These are phyloP conservation scores for Colletotrichum falcatum DNA, from an alignment of 2,329 filamentous ascomycete genomes.

Conservation along the genomic window DNA sequence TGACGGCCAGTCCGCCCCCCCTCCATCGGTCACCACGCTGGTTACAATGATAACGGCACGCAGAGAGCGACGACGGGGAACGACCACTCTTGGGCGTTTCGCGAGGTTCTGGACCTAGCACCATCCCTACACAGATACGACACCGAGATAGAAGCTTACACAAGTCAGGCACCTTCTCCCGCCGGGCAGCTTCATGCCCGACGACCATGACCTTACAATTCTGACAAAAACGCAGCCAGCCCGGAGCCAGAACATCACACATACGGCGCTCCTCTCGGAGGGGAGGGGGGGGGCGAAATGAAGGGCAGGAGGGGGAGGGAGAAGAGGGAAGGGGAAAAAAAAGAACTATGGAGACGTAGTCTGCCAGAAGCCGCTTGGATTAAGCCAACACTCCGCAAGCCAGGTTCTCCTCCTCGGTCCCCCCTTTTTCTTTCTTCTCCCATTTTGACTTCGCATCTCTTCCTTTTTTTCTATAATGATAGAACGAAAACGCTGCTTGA, in stretches of 20 bases:
- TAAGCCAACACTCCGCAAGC: constrained; percentile 34
- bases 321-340: not conserved
- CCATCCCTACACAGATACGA: not conserved
- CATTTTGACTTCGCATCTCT: constrained; percentile 4
- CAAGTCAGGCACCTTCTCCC: not conserved
- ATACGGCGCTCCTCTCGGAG: constrained; percentile 6
- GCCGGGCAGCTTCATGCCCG: constrained; percentile 12
- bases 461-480: constrained; percentile 25
- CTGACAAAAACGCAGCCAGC: not conserved
- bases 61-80: constrained; percentile 1
- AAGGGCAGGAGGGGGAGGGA: not conserved
- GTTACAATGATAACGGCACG: not conserved
- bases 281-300: not conserved
- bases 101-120: constrained; percentile 9
- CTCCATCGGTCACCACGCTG: constrained; percentile 9
- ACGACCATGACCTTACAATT: constrained; percentile 6
- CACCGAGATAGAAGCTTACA: not conserved
- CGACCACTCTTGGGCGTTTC: not conserved
- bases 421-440: not conserved
- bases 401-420: constrained; percentile 18
- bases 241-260: constrained; percentile 14
- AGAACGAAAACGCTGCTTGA: constrained; percentile 18
- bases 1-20: constrained; percentile 1
- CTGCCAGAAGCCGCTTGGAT: constrained; percentile 32
- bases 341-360: constrained; percentile 22